phyloP scores from a whole-genome alignment of 495 filamentous ascomycete genomes.

The Neurospora sp. region DNA sequence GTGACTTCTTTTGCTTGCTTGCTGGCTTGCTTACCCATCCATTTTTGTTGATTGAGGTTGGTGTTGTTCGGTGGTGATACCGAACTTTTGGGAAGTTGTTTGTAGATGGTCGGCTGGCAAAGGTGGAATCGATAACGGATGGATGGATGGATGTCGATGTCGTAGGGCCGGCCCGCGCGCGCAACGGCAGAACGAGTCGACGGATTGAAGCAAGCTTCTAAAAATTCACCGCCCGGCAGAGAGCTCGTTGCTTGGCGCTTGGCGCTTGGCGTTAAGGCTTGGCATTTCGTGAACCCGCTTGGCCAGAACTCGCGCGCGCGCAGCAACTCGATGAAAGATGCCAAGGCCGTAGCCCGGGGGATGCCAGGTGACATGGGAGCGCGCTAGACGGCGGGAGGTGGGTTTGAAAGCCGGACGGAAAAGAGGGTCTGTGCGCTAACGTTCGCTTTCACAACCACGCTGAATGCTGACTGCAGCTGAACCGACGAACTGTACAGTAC shows the following conservation, averaged over 20 bases:
- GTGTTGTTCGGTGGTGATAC: background rate
- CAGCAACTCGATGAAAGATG: background rate
- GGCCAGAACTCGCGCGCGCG: background rate
- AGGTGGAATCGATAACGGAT: background rate
- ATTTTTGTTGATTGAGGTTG: background rate
- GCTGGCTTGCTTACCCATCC: constrained; percentile 1
- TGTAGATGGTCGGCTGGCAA: background rate
- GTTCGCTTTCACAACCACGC: background rate
- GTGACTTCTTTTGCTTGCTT: background rate
- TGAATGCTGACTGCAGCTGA: background rate
- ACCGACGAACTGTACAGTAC: background rate
- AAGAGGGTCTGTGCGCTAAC: background rate
- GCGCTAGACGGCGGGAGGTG: background rate
- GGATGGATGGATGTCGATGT: background rate
- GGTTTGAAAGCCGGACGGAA: background rate
- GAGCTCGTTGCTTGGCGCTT: background rate
- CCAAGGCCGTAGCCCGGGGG: background rate
- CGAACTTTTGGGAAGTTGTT: background rate
- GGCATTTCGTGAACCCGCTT: background rate
- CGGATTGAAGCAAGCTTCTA: background rate
- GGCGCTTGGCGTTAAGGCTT: background rate
- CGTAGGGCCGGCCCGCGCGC: background rate
- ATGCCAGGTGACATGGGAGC: background rate
- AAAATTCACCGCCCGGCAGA: background rate
- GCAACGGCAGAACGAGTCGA: background rate